Base-by-base conservation (phyloP, 371 early-diverging fungal species). In the Neoconidiobolus thromboides region DNA sequence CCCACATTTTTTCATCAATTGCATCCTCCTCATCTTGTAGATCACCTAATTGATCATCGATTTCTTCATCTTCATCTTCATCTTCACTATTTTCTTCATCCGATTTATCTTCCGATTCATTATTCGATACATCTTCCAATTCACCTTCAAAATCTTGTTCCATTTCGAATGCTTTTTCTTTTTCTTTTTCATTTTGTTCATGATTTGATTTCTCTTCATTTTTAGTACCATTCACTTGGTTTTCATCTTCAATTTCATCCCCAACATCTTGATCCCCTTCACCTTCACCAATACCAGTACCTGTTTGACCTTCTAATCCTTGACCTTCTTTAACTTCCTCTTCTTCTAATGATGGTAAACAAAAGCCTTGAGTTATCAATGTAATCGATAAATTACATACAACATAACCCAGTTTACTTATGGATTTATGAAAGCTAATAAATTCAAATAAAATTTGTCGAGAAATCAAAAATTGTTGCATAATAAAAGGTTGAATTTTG, bases 1-100 rank as follows among this genome's bases (percentile, higher is more conserved):
- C 86, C 98, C 98, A 97, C 80, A 97, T 79, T 76, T 93, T 91
- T 63, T 96, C 93, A 64, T 97, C 98, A 26, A 97, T 82, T 1
- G 86, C 87, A 58, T 93, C 86, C 0, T 88, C 88, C 60, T 89
- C 82, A 62, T 91, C 92, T 26, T 26, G 26, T 26, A 26, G 26
- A 1, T 91, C 78, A 58, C 93, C 84, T 36, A 93, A 94, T 70
- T 95, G 82, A 64, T 91, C 80, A 65, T 96, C 95, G 62, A 90
- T 91, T 60, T 81, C 69, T 6, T 87, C 83, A 1, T 77, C 76
- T 3, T 76, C 76, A 12, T 74, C 74, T 3, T 72, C 71, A 38
- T 76, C 74, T n/a, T 73, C 73, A 3, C 70, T 69, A 12, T 71
- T 69, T 1, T 75, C 67, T 7, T 76, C 68, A 37, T 71, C 70